phyloP scores from a whole-genome alignment of 306 rosid genomes.

The cucumber (Cucumis sativus) region DNA sequence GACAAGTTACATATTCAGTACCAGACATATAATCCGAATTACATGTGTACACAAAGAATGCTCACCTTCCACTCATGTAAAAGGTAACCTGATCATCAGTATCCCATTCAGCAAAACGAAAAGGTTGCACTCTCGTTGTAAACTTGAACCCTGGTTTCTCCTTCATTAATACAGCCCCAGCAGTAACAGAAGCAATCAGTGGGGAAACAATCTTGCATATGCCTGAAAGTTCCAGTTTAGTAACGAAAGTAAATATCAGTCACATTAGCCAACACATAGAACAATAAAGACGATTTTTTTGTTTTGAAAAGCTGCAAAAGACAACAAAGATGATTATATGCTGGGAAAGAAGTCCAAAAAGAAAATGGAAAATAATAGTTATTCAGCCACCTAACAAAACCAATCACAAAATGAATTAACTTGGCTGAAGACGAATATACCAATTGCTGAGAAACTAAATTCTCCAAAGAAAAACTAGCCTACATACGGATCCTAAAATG shows the following conservation, averaged over 20 bases:
- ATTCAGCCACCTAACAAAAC: neutral
- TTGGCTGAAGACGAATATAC: neutral
- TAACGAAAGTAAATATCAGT: neutral
- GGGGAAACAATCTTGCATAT: constrained; percentile 94
- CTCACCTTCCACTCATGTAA: constrained; percentile 93
- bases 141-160: constrained; percentile 90
- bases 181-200: constrained; percentile 84
- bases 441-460: neutral
- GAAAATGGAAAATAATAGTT: neutral
- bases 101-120: constrained; percentile 97
- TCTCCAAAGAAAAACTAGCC: neutral
- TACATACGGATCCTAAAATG: neutral
- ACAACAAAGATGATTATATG: neutral
- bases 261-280: neutral
- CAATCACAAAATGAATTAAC: neutral
- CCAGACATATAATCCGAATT: neutral
- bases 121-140: constrained; percentile 96
- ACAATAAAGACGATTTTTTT: neutral
- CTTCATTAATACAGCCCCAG: constrained; percentile 88
- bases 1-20: constrained; percentile 21
- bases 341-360: neutral
- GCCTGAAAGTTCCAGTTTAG: constrained; percentile 29
- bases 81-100: constrained; percentile 86
- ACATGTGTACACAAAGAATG: neutral
- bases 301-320: too few relatives aligned